Conservation (phyloP, 257 asterid genomes). For the Mentha longifolia region DNA sequence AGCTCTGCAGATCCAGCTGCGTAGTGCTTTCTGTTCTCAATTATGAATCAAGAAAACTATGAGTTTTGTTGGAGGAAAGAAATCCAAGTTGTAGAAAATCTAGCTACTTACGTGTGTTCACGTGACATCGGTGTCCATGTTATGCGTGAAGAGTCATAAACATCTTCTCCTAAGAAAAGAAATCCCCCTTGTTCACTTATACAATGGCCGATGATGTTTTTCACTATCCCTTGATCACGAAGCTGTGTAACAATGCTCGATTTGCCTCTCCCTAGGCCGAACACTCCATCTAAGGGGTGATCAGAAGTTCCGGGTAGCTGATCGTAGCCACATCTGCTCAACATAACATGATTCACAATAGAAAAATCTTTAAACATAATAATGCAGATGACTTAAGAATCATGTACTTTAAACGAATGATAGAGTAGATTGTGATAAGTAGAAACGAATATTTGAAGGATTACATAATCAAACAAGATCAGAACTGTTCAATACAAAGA, state of each 20-base stretch:
- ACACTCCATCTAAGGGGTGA: constrained; percentile 91
- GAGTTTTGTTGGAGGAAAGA: neutral
- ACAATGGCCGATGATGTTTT: constrained; percentile 85
- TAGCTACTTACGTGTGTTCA: constrained; percentile 59
- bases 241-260: constrained; percentile 88
- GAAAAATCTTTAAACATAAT: no score
- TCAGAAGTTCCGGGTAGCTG: constrained; percentile 74
- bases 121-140: constrained; percentile 89
- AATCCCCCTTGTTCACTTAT: constrained; percentile 74
- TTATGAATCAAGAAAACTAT: constrained; percentile 20
- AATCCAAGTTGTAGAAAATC: neutral
- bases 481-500: no score
- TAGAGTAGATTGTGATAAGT: no score
- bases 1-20: constrained; percentile 82
- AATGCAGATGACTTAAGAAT: no score
- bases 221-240: constrained; percentile 64
- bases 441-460: no score
- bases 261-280: constrained; percentile 92
- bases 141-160: constrained; percentile 70
- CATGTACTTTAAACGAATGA: no score
- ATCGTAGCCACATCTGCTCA: constrained; percentile 89
- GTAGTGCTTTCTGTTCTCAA: constrained; percentile 71
- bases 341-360: neutral
- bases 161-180: constrained; percentile 89
- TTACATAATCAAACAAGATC: no score